A percentile compares a stretch with the other conserved stretches of the same genome.
phyloP scores from a whole-genome alignment of 148 eudicot genomes.

The Spergularia marina region DNA sequence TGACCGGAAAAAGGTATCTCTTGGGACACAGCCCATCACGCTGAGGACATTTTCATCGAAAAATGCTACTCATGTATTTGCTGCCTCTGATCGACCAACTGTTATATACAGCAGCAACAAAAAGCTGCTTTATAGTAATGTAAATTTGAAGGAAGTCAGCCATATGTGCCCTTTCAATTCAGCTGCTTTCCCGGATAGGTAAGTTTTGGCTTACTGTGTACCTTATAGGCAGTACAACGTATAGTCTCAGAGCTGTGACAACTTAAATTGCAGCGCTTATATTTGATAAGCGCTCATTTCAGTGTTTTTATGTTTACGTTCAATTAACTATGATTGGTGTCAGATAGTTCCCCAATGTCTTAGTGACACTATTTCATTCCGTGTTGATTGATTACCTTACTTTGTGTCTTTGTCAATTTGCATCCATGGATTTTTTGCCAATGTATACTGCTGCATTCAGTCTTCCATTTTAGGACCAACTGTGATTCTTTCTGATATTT shows the following conservation, averaged over 20 bases:
- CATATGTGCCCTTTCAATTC: conserved; percentile 99
- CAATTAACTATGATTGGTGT: neutral
- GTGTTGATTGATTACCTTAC: neutral
- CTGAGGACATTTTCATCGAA: conserved; percentile 92
- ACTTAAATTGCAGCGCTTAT: neutral
- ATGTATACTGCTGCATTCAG: neutral
- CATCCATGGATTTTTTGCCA: neutral
- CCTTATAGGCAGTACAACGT: neutral
- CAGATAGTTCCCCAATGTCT: conserved; percentile 5
- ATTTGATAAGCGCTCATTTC: neutral
- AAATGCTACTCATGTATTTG: conserved; percentile 94
- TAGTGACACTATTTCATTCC: neutral
- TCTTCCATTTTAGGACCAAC: neutral
- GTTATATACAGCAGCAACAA: conserved; percentile 99
- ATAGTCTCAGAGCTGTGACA: neutral
- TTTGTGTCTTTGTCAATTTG: neutral
- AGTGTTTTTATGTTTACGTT: neutral
- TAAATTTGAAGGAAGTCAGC: conserved; percentile 95
- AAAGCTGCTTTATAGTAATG: conserved; percentile 92
- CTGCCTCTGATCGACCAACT: conserved; percentile 97
- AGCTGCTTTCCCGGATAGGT: conserved; percentile 98
- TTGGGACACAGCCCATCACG: conserved; percentile 91
- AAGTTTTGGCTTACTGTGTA: neutral
- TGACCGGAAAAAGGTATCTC: conserved; percentile 89
- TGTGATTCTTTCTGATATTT: neutral